Evolutionary conservation across 2,329 filamentous ascomycete species (phyloP), one percentile per base, ranked within the genome.

Genomic region (Aureobasidium sp.): DNA sequence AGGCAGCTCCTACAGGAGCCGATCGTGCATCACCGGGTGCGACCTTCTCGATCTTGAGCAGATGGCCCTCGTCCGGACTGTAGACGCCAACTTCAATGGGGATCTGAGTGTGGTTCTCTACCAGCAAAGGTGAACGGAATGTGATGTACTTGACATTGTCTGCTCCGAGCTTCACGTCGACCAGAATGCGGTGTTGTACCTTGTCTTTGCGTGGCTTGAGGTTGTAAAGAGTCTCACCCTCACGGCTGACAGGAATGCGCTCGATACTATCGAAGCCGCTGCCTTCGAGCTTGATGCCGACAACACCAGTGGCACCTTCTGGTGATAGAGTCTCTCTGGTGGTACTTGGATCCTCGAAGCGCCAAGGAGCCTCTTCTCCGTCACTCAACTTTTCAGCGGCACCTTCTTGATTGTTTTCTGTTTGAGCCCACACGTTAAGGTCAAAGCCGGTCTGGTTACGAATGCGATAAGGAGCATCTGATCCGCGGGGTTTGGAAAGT

Each of bases 91-190:
- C 76, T 74, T 99, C 94, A 15, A 99, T 87, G 0, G 94, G 93
- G 47, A 99, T 96, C 71, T 99, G 91, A 0, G 94, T 99, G 66
- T 94, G 89, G 74, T 99, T 99, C 72, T 99, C 94, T 8, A 99
- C 86, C 0, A 97, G 77, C 1, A 99, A 78, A 0, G 94, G 94
- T 20, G 93, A 97, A 29, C 94, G 85, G 70, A 99, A 87, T 1
- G 92, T 99, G 70, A 99, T 95, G 72, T 96, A 95, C 78, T 99
- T 99, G 77, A 99, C 90, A 70, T 97, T 97, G 78, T 99, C 93
- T 0, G 85, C 78, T n/a, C 91, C 94, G 27, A 99, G 82, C 59
- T 85, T 90, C 59, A 99, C 88, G 62, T 99, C 94, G 0, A 97
- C 92, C 27, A 97, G 85, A 20, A 99, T 83, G 25, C 92, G 88